Evolutionary conservation across 768 basidiomycete species (phyloP), one percentile per base, ranked within the genome.

Genomic region (Fomitopsis serialis): DNA sequence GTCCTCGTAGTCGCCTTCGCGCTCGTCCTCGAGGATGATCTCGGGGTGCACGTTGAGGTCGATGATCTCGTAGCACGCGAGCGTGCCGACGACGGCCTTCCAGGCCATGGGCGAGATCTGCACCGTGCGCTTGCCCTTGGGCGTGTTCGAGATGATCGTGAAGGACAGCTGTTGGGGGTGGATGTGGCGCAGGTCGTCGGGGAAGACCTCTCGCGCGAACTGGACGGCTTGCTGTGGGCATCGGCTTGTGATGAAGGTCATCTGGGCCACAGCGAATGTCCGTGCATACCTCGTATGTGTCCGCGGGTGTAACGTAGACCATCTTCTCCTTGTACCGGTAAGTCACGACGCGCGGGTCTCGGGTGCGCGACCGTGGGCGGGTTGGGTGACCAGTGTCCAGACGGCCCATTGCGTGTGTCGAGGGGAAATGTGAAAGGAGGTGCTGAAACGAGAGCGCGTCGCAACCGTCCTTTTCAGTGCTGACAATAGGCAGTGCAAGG

Each of bases 251-350:
- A n/a, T n/a, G n/a, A n/a, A n/a, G n/a, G n/a, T n/a, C n/a, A n/a
- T n/a, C n/a, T n/a, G n/a, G n/a, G n/a, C n/a, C n/a, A n/a, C n/a
- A n/a, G 21, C 13, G 19, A 37, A 11, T 15, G 5, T 5, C 5
- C 11, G 6, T 32, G 29, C 45, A 2, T 19, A 62, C 67, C 19
- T 64, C 58, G 51, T 63, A 64, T 32, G 57, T 48, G 3, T 54
- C 45, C n/a, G 58, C 63, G 0, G 61, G 59, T 0, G 56, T 59
- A 1, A 70, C 68, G 49, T 68, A 70, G 6, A 65, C 66, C 60
- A 68, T 53, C 19, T 50, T 43, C 0, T 56, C 56, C 36, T 53
- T 54, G 50, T 52, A 63, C 37, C 58, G 57, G 51, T 66, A 70
- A 1, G 68, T 68, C 17, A 70, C 43, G 51, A 68, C 37, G 37